Evolutionary conservation across 2,329 filamentous ascomycete species (phyloP).

Genomic region (Aspergillus aculeatinus): DNA sequence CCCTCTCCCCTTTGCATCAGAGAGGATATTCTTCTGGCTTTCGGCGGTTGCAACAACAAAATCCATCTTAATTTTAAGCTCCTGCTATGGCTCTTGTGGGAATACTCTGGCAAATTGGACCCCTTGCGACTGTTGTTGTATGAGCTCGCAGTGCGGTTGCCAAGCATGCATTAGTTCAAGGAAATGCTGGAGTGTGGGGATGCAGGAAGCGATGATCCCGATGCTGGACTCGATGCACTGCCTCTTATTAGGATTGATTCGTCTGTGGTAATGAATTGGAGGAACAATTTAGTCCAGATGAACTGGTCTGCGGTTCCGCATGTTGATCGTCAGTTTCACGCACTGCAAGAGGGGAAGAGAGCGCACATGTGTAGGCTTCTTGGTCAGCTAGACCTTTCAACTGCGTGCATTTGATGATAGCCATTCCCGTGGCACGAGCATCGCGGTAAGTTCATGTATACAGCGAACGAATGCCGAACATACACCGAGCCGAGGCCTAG

Average conservation of each 20-base stretch:
- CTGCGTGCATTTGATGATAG: slow-evolving; percentile 35
- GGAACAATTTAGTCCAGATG: slow-evolving; percentile 47
- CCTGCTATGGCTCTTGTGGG: background rate
- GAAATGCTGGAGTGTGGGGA: slow-evolving; percentile 35
- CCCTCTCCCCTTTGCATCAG: background rate
- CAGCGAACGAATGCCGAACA: background rate
- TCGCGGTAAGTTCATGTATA: slow-evolving; percentile 5
- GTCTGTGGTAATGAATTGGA: too few relatives aligned
- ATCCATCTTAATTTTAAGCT: slow-evolving; percentile 3
- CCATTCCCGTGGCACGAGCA: slow-evolving; percentile 34
- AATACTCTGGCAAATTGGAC: background rate
- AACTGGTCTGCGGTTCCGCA: slow-evolving; percentile 45
- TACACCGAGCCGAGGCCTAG: slow-evolving; percentile 35
- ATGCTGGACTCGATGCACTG: slow-evolving; percentile 33
- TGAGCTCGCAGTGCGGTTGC: slow-evolving; percentile 19
- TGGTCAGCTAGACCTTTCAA: slow-evolving; percentile 27
- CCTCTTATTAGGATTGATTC: background rate
- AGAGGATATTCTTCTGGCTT: slow-evolving; percentile 24
- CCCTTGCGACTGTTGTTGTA: slow-evolving; percentile 16
- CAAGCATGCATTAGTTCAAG: slow-evolving; percentile 28
- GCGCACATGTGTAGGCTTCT: slow-evolving; percentile 32
- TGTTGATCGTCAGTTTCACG: slow-evolving; percentile 9
- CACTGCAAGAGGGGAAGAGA: too few relatives aligned
- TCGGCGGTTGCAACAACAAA: slow-evolving; percentile 10
- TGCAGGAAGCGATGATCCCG: slow-evolving; percentile 38